Evolutionary conservation across 352 stramenopile species (phyloP).

Genomic region (Phytophthora pini): DNA sequence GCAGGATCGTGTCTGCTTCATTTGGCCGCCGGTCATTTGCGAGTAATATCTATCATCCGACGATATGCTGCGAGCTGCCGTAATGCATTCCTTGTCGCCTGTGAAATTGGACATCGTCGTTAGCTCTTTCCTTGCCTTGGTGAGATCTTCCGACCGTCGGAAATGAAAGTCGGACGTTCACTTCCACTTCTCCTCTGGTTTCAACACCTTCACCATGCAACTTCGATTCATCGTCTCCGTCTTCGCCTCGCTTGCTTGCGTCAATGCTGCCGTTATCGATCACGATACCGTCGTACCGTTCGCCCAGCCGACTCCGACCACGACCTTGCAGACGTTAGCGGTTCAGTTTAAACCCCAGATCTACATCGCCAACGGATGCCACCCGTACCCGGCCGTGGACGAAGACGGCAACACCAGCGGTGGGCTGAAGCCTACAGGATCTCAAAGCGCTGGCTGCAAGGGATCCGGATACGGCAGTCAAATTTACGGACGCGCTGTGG

Average conservation of each 20-base stretch:
- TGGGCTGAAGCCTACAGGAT: constrained; percentile 28
- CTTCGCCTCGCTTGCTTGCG: constrained; percentile 1
- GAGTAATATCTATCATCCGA: neutral
- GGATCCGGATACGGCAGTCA: constrained; percentile 29
- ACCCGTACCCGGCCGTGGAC: constrained; percentile 7
- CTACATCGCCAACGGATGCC: constrained; percentile 10
- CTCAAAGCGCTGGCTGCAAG: constrained; percentile 30
- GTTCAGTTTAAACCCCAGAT: constrained; percentile 9
- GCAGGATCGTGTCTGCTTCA: neutral
- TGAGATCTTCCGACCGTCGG: neutral
- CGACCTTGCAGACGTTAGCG: constrained; percentile 1
- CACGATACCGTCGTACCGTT: constrained; percentile 24
- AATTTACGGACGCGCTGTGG: constrained; percentile 35
- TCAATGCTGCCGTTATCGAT: constrained; percentile 19
- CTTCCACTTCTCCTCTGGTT: constrained; percentile 5
- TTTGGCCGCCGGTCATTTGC: neutral
- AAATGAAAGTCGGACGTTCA: neutral
- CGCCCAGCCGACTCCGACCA: constrained; percentile 13
- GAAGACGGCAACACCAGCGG: constrained; percentile 5
- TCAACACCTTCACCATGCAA: constrained; percentile 9
- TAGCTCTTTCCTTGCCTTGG: neutral
- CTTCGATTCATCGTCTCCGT: neutral
- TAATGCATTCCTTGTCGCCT: neutral
- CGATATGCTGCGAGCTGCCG: neutral
- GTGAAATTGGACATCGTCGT: constrained; percentile 10